A percentile compares a stretch with the other conserved stretches of the same genome.
These are phyloP conservation scores for Trichocladium antarcticum DNA, from an alignment of 495 filamentous ascomycete species.

Conservation along the genomic window DNA sequence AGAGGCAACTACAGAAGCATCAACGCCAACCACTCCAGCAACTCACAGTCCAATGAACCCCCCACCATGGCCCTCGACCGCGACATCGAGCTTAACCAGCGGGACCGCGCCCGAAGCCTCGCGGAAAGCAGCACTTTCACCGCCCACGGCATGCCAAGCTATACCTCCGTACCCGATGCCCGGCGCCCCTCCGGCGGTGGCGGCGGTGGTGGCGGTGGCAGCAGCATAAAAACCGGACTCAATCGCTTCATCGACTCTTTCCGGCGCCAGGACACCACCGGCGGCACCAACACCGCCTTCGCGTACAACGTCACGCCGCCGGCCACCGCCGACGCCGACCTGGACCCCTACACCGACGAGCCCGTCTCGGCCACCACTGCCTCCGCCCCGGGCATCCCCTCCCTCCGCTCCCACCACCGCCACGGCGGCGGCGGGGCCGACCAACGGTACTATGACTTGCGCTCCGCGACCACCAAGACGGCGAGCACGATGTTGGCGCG, in stretches of 20 bases:
- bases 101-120: slow-evolving; percentile 10
- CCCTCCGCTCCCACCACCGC: slow-evolving; percentile 1
- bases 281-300: background rate
- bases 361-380: background rate
- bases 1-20: no score
- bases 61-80: slow-evolving; percentile 11
- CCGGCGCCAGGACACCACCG: slow-evolving; percentile 16
- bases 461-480: slow-evolving; percentile 16
- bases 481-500: slow-evolving; percentile 47
- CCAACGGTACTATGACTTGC: slow-evolving; percentile 23
- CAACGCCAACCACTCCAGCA: background rate
- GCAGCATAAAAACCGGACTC: slow-evolving; percentile 5
- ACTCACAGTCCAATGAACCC: background rate
- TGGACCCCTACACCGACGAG: background rate
- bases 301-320: no score
- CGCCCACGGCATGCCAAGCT: background rate
- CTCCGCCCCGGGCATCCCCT: background rate
- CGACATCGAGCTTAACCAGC: slow-evolving; percentile 23
- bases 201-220: slow-evolving; percentile 3
- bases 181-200: background rate
- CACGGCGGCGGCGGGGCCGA: background rate
- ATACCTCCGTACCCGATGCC: background rate
- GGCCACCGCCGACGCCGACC: slow-evolving; percentile 1
- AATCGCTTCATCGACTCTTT: slow-evolving; percentile 25
- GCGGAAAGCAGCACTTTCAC: slow-evolving; percentile 17